Evolutionary conservation across 2,329 filamentous ascomycete genomes (phyloP).

Genomic region (Huntiella abstrusa): DNA sequence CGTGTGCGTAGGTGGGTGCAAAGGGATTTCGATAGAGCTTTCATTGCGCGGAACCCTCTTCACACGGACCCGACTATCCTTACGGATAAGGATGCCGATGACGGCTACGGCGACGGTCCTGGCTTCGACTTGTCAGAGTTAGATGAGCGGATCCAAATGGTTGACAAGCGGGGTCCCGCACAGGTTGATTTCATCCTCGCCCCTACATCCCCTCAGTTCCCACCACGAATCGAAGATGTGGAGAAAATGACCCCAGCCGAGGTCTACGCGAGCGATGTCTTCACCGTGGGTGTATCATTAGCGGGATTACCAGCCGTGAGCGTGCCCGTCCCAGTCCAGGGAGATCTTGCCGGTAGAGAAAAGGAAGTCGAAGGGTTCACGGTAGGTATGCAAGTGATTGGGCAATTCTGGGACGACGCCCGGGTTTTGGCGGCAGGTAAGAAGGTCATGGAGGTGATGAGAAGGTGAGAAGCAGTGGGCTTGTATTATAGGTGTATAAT

Average conservation of each 20-base stretch:
- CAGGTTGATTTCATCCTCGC: conserved; percentile 74
- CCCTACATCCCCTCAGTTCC: conserved; percentile 64
- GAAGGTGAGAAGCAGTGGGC: conserved; percentile 1
- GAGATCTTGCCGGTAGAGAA: conserved; percentile 16
- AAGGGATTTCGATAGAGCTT: conserved; percentile 67
- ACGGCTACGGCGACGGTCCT: background rate
- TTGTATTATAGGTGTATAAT: background rate
- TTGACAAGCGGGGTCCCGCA: conserved; percentile 36
- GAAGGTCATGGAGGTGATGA: conserved; percentile 20
- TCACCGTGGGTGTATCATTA: conserved; percentile 85
- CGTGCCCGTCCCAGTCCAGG: conserved; percentile 34
- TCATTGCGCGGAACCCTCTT: conserved; percentile 51
- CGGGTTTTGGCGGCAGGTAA: conserved; percentile 40
- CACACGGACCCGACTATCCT: conserved; percentile 20
- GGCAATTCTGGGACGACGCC: conserved; percentile 63
- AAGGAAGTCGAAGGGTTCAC: conserved; percentile 14
- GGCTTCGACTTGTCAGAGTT: conserved; percentile 43
- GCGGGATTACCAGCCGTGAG: conserved; percentile 81
- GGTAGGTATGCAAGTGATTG: conserved; percentile 54
- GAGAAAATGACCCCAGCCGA: conserved; percentile 37
- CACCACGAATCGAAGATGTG: conserved; percentile 46
- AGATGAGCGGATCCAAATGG: conserved; percentile 29
- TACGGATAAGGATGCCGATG: background rate
- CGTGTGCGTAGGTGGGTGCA: conserved; percentile 69
- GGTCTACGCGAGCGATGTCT: conserved; percentile 80